Percentiles rank a stretch among this genome's conserved stretches.
These are phyloP conservation scores for Moricandia moricandioides DNA, from an alignment of 345 rosid species.

Conservation along the genomic window DNA sequence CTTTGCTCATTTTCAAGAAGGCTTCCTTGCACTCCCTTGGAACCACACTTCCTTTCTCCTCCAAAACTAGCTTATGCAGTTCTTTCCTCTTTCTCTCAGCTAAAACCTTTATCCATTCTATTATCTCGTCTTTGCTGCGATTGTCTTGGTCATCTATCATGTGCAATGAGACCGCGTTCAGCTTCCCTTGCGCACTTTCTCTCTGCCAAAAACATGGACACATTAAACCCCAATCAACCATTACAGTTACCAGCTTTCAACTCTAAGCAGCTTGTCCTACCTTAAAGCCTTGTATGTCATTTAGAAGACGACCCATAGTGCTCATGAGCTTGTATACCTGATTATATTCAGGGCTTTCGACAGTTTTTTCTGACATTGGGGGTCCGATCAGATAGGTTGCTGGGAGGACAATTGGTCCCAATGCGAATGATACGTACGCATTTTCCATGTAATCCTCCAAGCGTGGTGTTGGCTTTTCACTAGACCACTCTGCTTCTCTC, in stretches of 20 bases:
- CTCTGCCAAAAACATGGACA: constrained; percentile 46
- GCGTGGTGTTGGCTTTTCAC: constrained; percentile 54
- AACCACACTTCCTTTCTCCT: constrained; percentile 48
- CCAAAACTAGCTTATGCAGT: constrained; percentile 52
- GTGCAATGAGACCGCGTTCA: constrained; percentile 62
- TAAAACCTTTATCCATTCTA: constrained; percentile 33
- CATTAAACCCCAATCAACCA: not conserved
- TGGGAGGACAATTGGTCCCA: constrained; percentile 87
- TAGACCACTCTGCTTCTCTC: constrained; percentile 60
- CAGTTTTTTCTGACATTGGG: constrained; percentile 46
- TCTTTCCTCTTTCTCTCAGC: constrained; percentile 44
- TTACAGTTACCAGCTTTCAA: constrained; percentile 1
- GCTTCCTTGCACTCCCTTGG: constrained; percentile 74
- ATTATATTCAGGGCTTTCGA: constrained; percentile 40
- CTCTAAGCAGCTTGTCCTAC: constrained; percentile 7
- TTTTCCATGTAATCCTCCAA: constrained; percentile 68
- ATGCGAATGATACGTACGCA: constrained; percentile 64
- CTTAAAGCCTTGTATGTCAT: constrained; percentile 70
- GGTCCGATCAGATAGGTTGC: constrained; percentile 76
- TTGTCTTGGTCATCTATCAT: constrained; percentile 38
- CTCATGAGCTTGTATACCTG: constrained; percentile 56
- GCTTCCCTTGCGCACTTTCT: constrained; percentile 67
- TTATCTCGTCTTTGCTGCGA: constrained; percentile 44
- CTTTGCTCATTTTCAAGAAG: constrained; percentile 76
- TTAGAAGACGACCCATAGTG: constrained; percentile 83